Base-by-base conservation (phyloP, 208 protist genomes). In the Herpetomonas tarakana region DNA sequence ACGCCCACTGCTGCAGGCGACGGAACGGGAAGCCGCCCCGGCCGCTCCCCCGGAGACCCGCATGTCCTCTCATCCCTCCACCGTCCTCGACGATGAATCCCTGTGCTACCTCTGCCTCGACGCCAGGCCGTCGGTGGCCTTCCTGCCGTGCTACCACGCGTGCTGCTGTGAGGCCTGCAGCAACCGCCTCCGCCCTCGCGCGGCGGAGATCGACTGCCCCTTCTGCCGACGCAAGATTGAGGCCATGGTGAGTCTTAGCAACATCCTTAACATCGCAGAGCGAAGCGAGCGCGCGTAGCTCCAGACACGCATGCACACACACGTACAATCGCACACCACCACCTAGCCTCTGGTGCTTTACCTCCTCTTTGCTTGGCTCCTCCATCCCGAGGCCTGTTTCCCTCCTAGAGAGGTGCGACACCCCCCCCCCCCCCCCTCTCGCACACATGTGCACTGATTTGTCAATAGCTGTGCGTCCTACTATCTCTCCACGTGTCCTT, bases 81-180 rank as follows among this genome's bases (percentile, higher is more conserved):
- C 52, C 12, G 25, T 74, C 18, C 49, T 38, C 16, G 72, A 69
- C n/a, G 67, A 73, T 28, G 72, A 80, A 2, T 55, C 39, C 3
- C 25, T 81, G 50, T 85, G 78, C 56, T 75, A 68, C 63, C 58
- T 85, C 14, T 85, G 78, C 31, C 65, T 81, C 26, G 70, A 66
- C 51, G 57, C 67, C 1, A 53, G 47, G 3, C 45, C 78, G 3
- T 55, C 66, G 1, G 78, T 85, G 50, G 76, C 78, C 39, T 81
- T 80, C 63, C 62, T 85, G 28, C 78, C 78, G 24, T 85, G 78
- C 58, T 72, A 85, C 44, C 78, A 85, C 56, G 76, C 71, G 2
- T 81, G 74, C 55, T 85, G 74, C 58, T 85, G 78, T 46, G 74
- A 80, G 62, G 39, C 22, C 2, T 85, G 78, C 49, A 75, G 70